Evolutionary conservation across 352 stramenopile species (phyloP).

Genomic region (Pythium rhizo-oryzae): DNA sequence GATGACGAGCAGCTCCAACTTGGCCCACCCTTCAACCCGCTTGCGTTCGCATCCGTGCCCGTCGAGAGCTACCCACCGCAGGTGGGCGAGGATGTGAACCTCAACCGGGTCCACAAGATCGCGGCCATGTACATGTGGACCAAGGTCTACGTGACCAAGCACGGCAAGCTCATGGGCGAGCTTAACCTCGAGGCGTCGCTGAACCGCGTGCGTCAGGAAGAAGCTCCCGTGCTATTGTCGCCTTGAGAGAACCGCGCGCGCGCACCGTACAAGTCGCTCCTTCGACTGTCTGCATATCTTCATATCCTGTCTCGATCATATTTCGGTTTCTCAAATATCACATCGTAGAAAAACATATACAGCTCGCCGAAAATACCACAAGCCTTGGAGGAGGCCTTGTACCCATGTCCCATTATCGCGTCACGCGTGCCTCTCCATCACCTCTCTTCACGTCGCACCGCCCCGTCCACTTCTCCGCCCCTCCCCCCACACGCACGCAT

Average conservation of each 20-base stretch:
- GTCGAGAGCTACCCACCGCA: slow-evolving; percentile 81
- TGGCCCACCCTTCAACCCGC: slow-evolving; percentile 67
- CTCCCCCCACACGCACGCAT: slow-evolving; percentile 34
- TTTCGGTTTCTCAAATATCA: slow-evolving; percentile 3
- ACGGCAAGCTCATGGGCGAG: slow-evolving; percentile 64
- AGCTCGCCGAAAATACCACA: slow-evolving; percentile 25
- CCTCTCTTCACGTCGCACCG: neutral
- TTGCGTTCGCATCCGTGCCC: slow-evolving; percentile 65
- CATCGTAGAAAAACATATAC: neutral
- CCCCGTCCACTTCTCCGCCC: neutral
- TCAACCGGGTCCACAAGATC: slow-evolving; percentile 74
- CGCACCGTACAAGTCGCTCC: too few relatives aligned
- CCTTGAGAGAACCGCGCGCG: slow-evolving; percentile 15
- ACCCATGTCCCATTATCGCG: slow-evolving; percentile 15
- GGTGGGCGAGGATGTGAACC: slow-evolving; percentile 69
- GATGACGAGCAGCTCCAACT: slow-evolving; percentile 53
- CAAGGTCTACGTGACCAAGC: slow-evolving; percentile 79
- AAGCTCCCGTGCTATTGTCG: slow-evolving; percentile 45
- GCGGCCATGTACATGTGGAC: slow-evolving; percentile 85
- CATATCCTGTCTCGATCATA: neutral
- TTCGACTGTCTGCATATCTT: neutral
- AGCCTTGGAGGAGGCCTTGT: neutral
- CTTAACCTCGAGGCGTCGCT: slow-evolving; percentile 72
- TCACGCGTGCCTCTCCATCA: too few relatives aligned
- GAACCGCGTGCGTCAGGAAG: slow-evolving; percentile 52